Evolutionary conservation across 2,329 filamentous ascomycete genomes (phyloP).

Genomic region (Alternaria arbusti): DNA sequence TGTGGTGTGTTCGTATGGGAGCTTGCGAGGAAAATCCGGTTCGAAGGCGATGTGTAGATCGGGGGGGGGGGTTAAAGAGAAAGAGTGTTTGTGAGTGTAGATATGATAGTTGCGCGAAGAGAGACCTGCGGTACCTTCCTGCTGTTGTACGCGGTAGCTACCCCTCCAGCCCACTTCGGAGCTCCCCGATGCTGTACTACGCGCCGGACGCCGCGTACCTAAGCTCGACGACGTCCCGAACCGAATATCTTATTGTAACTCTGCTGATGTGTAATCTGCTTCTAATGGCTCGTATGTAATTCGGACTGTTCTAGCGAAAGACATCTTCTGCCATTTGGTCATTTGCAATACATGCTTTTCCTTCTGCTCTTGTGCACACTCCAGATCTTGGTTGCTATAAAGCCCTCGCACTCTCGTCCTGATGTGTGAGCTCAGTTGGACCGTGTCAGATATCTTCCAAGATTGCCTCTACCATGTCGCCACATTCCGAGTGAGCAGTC

Average conservation of each 20-base stretch:
- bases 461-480: not conserved
- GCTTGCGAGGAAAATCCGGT: no score
- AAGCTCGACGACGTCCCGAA: not conserved
- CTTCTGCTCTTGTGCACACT: not conserved
- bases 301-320: not conserved
- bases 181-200: slow-evolving; percentile 1
- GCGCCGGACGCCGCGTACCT: slow-evolving; percentile 4
- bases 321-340: not conserved
- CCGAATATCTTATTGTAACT: fast-evolving
- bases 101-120: not conserved
- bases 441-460: not conserved
- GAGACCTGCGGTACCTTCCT: not conserved
- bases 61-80: not conserved
- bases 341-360: not conserved
- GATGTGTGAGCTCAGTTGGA: not conserved
- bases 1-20: no score
- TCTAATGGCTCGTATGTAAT: not conserved
- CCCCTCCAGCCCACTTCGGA: slow-evolving; percentile 10
- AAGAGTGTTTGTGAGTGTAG: not conserved
- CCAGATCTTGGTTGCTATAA: not conserved
- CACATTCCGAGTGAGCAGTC: no score
- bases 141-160: not conserved
- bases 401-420: not conserved
- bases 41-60: not conserved
- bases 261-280: not conserved